Evolutionary conservation across 352 stramenopile species (phyloP), one percentile per base, ranked within the genome.

Genomic region (Globisporangium echinulatum): DNA sequence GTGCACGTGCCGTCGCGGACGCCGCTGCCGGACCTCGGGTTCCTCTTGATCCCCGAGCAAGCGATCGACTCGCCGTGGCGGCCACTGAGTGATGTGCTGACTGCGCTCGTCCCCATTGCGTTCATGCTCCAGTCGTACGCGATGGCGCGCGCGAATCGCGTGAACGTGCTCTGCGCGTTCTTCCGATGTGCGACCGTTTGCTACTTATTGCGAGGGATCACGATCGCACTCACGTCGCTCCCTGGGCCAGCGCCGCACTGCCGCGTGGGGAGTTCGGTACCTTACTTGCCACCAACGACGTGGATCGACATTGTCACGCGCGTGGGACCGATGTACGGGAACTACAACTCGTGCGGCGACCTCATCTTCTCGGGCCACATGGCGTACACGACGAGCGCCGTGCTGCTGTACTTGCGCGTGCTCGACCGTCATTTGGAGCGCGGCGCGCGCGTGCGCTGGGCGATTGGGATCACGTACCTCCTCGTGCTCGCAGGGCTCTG

Each of bases 341-440:
- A 85, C 60, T 82, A 85, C 75, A 88, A 83, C 59, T 88, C 81
- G 39, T 90, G 81, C 56, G 81, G 81, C 13, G 81, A 90, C 62
- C 72, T 90, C 36, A 82, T 90, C 39, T 90, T 90, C 59, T 90
- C 80, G 51, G 80, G 80, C 7, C 80, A 90, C 68, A 85, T 87
- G 72, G 76, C 76, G 33, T 88, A 87, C 65, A 87, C 81, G 36
- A 88, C 72, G 56, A 78, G 72, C 53, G 79, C 81, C 8, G 73
- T 88, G 64, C 57, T 90, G 59, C 58, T 88, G 17, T 87, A 90
- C 47, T 55, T 91, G 61, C 79, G 82, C 19, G 72, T 72, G 55
- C 61, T 86, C 38, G 78, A 87, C 58, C 78, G 80, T 49, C 73
- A 87, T 51, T 79, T 82, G 49, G 56, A 57, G 7, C 71, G 66